Conservation (phyloP, 352 stramenopile genomes). For the Pythium rhizo-oryzae region DNA sequence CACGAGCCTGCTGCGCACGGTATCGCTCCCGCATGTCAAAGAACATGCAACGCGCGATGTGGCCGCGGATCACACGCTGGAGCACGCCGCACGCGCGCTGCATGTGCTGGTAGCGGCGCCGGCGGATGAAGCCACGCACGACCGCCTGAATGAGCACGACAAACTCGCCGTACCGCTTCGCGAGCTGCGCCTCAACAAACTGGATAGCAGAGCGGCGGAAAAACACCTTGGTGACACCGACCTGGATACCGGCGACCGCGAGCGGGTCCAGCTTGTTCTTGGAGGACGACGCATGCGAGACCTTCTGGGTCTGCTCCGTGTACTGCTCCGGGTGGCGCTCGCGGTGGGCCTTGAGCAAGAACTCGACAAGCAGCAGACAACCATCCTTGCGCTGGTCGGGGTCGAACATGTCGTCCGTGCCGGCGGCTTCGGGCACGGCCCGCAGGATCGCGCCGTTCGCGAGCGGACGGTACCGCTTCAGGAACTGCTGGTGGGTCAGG, state of each 20-base stretch:
- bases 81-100: constrained; percentile 43
- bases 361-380: constrained; percentile 61
- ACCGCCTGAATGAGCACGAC: constrained; percentile 83
- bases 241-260: constrained; percentile 69
- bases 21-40: constrained; percentile 53
- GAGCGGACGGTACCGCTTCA: constrained; percentile 88
- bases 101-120: constrained; percentile 52
- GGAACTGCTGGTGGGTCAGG: constrained; percentile 93
- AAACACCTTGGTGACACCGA: constrained; percentile 81
- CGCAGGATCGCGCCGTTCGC: constrained; percentile 65
- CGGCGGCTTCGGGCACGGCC: constrained; percentile 57
- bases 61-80: constrained; percentile 70
- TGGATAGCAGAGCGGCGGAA: constrained; percentile 86
- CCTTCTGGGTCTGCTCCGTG: constrained; percentile 12
- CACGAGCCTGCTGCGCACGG: constrained; percentile 45
- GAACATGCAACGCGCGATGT: constrained; percentile 61
- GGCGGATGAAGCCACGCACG: constrained; percentile 61
- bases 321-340: constrained; percentile 63
- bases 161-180: constrained; percentile 86
- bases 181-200: constrained; percentile 84
- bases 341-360: constrained; percentile 68
- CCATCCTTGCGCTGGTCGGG: constrained; percentile 53
- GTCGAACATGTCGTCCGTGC: constrained; percentile 58
- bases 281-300: constrained; percentile 30
- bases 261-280: constrained; percentile 48